Base-by-base conservation (phyloP, 768 basidiomycete genomes). In the Coprinopsis strossmayeri region DNA sequence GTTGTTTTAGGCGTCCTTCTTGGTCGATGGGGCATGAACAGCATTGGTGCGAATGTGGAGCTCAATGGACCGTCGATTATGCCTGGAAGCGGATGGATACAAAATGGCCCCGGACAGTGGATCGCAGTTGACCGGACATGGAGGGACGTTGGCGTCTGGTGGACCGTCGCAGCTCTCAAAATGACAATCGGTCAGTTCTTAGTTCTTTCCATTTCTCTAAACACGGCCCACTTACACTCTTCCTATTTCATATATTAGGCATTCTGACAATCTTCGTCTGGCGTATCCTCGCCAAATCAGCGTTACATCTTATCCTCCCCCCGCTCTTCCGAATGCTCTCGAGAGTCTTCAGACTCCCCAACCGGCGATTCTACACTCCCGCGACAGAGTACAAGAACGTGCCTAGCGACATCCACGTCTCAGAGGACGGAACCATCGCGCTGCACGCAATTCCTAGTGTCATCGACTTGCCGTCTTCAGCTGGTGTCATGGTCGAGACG, bases 331-430 rank as follows among this genome's bases (percentile, higher is more conserved):
- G 94, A 50, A 67, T 81, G 38, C 70, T 89, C 52, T 74, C 87
- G 5, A 76, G 73, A 24, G 71, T 79, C 32, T 76, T 90, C 58
- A 71, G 70, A 5, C 77, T 97, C 3, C 95, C 94, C 0, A 80
- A 82, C 52, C 77, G 95, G 9, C 75, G 91, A 13, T 91, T 91
- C 67, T 96, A 98, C 63, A 87, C 84, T 3, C 86, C 91, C 24
- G 90, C 93, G 25, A 92, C 91, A 57, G 92, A 93, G 56, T 96
- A 96, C 64, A 75, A 73, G 25, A 73, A 64, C 23, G 79, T 88
- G 1, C 85, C 85, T 0, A 67, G 76, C 27, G 79, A 83, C 52
- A 71, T 74, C 55, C 66, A 66, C 12, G 53, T 60, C 20, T 61
- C 53, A 7, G 57, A 53, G n/a, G 67, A 66, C 18, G 67, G 71